Evolutionary conservation across 306 rosid genomes (phyloP), one percentile per base, ranked within the genome.

Genomic region (Cucurbita maxima): DNA sequence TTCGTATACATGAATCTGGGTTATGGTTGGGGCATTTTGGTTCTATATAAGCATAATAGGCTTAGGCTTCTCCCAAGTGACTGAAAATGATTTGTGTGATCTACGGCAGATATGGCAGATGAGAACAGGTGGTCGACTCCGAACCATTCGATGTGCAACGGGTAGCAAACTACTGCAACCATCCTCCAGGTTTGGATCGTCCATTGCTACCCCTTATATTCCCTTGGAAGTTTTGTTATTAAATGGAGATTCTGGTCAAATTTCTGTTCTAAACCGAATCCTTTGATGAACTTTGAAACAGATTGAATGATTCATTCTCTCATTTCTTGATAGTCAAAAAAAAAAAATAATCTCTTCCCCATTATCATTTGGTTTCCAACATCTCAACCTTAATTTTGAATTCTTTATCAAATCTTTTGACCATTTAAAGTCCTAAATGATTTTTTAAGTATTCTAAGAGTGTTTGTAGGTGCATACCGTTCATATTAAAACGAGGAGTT

Each of bases 71-170:
- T 70, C 53, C 51, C 15, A n/a, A 62, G 25, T 62, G 47, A 62
- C 50, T 62, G 51, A 16, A 63, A 41, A 63, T 44, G n/a, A 68
- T 22, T 61, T 76, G 41, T 81, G 48, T 50, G 34, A 77, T 79
- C 10, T 44, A 16, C 0, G 79, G 75, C 90, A 91, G 99, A 91
- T 95, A 79, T 95, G 99, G 99, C 97, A 91, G 88, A 95, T 95
- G 99, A 86, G 99, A 84, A 91, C 97, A 25, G 99, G 99, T 53
- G 86, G 91, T 6, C 96, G 97, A 64, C 99, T 95, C 78, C 87
- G 97, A 74, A 87, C 91, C 1, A 89, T 95, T 82, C 67, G 61
- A 45, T 95, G 97, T 56, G 75, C 89, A 12, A 95, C 85, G 83
- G 97, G 99, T 48, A 83, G 96, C 85, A 95, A 87, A 86, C 84